Conservation (phyloP, 345 rosid species). For the Durio zibethinus region DNA sequence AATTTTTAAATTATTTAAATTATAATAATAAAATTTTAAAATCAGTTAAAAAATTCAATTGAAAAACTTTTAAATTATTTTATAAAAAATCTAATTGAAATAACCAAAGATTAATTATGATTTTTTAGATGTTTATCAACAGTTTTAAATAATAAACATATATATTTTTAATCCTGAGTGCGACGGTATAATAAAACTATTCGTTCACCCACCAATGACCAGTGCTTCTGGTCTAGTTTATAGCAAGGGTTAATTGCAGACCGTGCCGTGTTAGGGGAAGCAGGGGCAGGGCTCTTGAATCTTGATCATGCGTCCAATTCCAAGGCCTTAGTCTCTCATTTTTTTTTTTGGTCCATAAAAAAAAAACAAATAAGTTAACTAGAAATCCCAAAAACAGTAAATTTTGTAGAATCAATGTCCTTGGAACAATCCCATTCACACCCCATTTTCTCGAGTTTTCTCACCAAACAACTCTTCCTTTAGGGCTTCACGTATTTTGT, state of each 20-base stretch:
- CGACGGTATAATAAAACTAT: no score
- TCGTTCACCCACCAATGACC: not conserved
- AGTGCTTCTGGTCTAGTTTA: not conserved
- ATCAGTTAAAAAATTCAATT: no score
- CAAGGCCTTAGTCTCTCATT: not conserved
- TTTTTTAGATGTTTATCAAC: no score
- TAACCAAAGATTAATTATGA: no score
- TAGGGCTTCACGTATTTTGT: conserved; percentile 17
- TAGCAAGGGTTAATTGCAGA: no score
- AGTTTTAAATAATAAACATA: no score
- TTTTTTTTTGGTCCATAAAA: not conserved
- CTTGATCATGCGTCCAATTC: not conserved
- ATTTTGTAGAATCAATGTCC: not conserved
- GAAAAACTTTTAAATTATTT: no score
- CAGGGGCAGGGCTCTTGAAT: not conserved
- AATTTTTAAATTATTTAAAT: no score
- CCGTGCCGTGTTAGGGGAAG: not conserved
- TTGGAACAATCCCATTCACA: not conserved
- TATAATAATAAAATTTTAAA: no score
- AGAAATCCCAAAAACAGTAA: not conserved
- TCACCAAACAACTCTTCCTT: not conserved
- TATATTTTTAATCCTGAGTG: not conserved
- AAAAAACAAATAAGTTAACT: not conserved
- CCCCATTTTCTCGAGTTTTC: not conserved
- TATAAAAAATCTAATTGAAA: no score